Percentiles rank a stretch among this genome's conserved stretches.
These are phyloP conservation scores for Euphorbia pulcherrima DNA, from an alignment of 345 rosid genomes.

Conservation along the genomic window DNA sequence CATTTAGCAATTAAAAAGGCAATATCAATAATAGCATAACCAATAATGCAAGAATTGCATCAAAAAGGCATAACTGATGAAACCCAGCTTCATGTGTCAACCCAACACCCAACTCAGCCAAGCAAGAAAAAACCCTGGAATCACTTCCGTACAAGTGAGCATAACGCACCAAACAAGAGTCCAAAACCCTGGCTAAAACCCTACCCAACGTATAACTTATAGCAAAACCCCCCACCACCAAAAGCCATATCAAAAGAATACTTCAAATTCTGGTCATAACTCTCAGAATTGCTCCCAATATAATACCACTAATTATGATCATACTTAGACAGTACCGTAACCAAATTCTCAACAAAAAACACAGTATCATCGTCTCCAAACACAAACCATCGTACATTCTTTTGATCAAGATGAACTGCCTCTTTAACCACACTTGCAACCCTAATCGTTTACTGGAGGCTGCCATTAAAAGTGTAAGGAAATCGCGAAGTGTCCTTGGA, in stretches of 20 bases:
- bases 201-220: slow-evolving; percentile 59
- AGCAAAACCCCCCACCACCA: slow-evolving; percentile 92
- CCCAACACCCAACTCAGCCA: slow-evolving; percentile 79
- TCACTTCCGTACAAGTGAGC: slow-evolving; percentile 84
- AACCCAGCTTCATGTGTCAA: slow-evolving; percentile 87
- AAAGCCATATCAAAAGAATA: slow-evolving; percentile 89
- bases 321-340: slow-evolving; percentile 62
- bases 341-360: slow-evolving; percentile 75
- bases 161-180: slow-evolving; percentile 72
- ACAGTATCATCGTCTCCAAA: slow-evolving; percentile 96
- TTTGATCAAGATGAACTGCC: slow-evolving; percentile 50
- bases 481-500: slow-evolving; percentile 66
- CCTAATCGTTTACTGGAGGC: slow-evolving; percentile 77
- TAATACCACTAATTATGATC: slow-evolving; percentile 73
- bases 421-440: slow-evolving; percentile 84
- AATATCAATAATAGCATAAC: not conserved
- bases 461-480: slow-evolving; percentile 65
- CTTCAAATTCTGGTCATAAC: slow-evolving; percentile 68
- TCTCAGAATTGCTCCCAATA: slow-evolving; percentile 77
- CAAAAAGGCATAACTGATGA: slow-evolving; percentile 63
- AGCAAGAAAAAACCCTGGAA: slow-evolving; percentile 73
- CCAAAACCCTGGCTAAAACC: slow-evolving; percentile 61
- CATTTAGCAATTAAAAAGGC: not conserved
- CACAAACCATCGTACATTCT: slow-evolving; percentile 76
- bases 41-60: not conserved